Evolutionary conservation across 1,284 basidiomycete genomes (phyloP), one percentile per base, ranked within the genome.

Genomic region (Termitomyces sp.): DNA sequence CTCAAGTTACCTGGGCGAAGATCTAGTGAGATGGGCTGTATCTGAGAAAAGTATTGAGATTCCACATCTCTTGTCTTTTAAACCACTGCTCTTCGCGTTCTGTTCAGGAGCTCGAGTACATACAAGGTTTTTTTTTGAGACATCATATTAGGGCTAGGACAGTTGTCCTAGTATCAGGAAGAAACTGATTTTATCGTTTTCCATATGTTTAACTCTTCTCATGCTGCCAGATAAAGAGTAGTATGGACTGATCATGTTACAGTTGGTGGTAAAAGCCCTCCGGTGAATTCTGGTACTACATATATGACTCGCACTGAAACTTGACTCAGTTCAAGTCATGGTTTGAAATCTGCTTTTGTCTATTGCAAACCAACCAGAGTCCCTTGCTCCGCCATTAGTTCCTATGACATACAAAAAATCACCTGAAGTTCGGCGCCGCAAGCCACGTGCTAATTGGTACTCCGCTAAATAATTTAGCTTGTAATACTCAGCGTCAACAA

Each of bases 401-500:
- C n/a, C n/a, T n/a, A n/a, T n/a, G n/a, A n/a, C n/a, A n/a, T n/a
- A n/a, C n/a, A n/a, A n/a, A n/a, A n/a, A n/a, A n/a, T n/a, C n/a
- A n/a, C n/a, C n/a, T n/a, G n/a, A n/a, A 8, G 31, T 47, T 54
- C 56, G 56, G 44, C 42, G 30, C 52, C 43, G 50, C n/a, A 2
- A 4, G 34, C 28, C 56, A 57, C 56, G 56, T 58, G 44, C n/a
- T 4, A 34, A 45, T 58, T 55, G 45, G 17, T 34, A 53, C 52
- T 57, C 51, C 54, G 50, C 52, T 50, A 5, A 31, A 50, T 51
- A 47, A 53, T 53, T 61, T 58, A 50, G 58, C 52, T 5, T 19
- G 17, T 17, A 38, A 10, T 38, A 21, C 15, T 36, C 56, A 64
- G 61, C 56, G 66, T 24, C 24, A 24, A 24, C 3, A 5, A 24